Conservation (phyloP, 331 rosid species). For the Prunus yedoensis region DNA sequence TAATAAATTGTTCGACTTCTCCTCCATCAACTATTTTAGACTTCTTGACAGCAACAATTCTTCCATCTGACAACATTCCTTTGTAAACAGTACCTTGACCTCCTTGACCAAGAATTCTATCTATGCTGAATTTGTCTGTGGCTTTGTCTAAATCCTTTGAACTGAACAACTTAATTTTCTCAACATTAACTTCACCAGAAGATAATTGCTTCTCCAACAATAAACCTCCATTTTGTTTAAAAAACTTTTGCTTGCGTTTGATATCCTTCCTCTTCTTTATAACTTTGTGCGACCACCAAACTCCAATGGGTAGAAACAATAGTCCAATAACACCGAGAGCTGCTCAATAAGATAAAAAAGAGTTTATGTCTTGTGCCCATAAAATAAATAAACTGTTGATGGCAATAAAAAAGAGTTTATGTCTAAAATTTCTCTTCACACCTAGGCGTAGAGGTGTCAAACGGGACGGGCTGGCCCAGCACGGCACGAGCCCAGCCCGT, state of each 20-base stretch:
- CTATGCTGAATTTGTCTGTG: not conserved
- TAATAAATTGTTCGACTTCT: constrained; percentile 16
- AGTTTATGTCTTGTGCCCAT: too few species aligned
- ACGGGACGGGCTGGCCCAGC: too few species aligned
- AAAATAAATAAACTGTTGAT: too few species aligned
- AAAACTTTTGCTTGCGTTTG: constrained; percentile 6
- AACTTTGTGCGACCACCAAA: not conserved
- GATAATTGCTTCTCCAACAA: constrained; percentile 15
- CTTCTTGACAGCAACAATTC: constrained; percentile 27
- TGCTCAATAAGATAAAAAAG: not conserved
- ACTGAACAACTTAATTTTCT: constrained; percentile 22
- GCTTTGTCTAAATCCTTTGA: constrained; percentile 27
- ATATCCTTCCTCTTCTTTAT: constrained; percentile 9
- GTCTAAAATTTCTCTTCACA: too few species aligned
- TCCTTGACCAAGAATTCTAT: constrained; percentile 34
- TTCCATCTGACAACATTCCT: constrained; percentile 32
- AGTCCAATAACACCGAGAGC: not conserved
- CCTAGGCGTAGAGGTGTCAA: too few species aligned
- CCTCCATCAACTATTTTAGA: constrained; percentile 1
- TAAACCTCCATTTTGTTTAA: constrained; percentile 32
- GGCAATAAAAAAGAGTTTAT: too few species aligned
- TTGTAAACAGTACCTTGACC: constrained; percentile 31
- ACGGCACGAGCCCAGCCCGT: too few species aligned
- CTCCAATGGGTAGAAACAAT: not conserved
- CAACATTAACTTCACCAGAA: constrained; percentile 10